These are phyloP conservation scores for Sporothrix euskadiensis DNA, from an alignment of 2,329 filamentous ascomycete genomes.

Conservation along the genomic window DNA sequence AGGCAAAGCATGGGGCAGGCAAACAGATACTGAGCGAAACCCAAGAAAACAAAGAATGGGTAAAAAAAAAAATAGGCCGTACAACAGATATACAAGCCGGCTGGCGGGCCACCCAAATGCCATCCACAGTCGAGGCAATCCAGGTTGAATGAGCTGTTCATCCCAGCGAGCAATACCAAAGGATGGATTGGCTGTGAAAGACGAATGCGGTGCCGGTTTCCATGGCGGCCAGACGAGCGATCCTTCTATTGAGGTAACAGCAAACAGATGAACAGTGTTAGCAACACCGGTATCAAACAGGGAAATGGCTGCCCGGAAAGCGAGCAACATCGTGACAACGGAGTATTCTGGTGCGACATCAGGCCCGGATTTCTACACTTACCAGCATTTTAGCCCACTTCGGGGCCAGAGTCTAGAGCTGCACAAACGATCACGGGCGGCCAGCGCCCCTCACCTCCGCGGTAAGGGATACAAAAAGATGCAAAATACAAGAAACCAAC, in stretches of 20 bases:
- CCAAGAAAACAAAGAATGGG: background rate
- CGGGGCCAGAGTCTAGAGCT: background rate
- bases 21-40: background rate
- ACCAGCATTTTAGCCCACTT: background rate
- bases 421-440: background rate
- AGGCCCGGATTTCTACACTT: background rate
- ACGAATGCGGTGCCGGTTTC: background rate
- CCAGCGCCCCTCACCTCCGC: background rate
- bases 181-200: background rate
- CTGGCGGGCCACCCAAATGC: background rate
- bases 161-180: conserved; percentile 10
- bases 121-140: conserved; percentile 9
- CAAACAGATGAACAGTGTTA: background rate
- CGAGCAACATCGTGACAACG: background rate
- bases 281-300: background rate
- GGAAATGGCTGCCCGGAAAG: background rate
- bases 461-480: background rate
- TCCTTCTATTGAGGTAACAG: background rate
- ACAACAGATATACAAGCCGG: background rate
- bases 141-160: conserved; percentile 18
- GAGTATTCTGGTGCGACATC: background rate
- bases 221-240: background rate
- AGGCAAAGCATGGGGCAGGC: background rate
- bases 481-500: background rate
- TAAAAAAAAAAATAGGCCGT: background rate